Conservation (phyloP, 2,329 filamentous ascomycete species). For the Bisporella sp. region DNA sequence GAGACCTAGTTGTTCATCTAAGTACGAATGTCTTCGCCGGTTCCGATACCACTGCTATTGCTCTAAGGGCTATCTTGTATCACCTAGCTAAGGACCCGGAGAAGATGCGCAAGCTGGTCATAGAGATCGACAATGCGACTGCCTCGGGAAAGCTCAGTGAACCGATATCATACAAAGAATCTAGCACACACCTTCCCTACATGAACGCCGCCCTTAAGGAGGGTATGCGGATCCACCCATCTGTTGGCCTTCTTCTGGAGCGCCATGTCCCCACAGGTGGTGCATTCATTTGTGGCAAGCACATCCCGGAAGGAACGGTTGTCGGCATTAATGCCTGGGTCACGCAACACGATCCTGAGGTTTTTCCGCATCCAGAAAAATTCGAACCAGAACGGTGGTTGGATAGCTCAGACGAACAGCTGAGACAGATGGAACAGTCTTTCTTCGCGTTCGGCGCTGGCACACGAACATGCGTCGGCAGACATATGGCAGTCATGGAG, state of each 20-base stretch:
- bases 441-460: slow-evolving; percentile 24
- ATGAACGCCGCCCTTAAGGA: slow-evolving; percentile 45
- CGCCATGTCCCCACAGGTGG: slow-evolving; percentile 39
- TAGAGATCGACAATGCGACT: slow-evolving; percentile 7
- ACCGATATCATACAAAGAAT: slow-evolving; percentile 1
- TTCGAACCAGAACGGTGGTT: slow-evolving; percentile 41
- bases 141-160: slow-evolving; percentile 4
- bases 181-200: slow-evolving; percentile 9
- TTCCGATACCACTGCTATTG: slow-evolving; percentile 12
- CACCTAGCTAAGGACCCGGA: slow-evolving; percentile 9
- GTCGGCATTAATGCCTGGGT: slow-evolving; percentile 32
- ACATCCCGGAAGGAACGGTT: slow-evolving; percentile 18
- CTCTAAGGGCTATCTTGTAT: slow-evolving; percentile 11
- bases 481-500: slow-evolving; percentile 31
- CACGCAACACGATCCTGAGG: slow-evolving; percentile 4
- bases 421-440: slow-evolving; percentile 27
- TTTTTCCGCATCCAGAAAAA: slow-evolving; percentile 13
- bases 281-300: slow-evolving; percentile 32
- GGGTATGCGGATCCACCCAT: slow-evolving; percentile 41
- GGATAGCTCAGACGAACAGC: slow-evolving; percentile 15
- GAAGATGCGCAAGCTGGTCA: slow-evolving; percentile 2
- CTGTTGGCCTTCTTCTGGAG: slow-evolving; percentile 39
- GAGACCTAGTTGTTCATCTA: not conserved
- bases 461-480: slow-evolving; percentile 25
- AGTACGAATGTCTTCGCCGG: slow-evolving; percentile 5